These are phyloP conservation scores for Boehmeria nivea DNA, from an alignment of 306 rosid genomes.

Conservation along the genomic window DNA sequence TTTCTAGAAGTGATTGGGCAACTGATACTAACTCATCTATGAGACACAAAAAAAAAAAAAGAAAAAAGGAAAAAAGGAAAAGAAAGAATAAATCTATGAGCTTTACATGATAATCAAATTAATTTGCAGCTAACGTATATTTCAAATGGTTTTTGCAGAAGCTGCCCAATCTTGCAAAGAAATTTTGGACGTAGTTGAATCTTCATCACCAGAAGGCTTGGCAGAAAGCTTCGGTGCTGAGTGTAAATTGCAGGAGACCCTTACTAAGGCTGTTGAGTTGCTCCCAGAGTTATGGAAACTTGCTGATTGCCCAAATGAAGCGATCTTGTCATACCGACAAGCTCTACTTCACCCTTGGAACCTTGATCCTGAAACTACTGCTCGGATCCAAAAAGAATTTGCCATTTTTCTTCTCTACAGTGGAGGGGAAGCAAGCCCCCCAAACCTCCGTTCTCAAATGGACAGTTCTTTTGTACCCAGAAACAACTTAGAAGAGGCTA, in stretches of 20 bases:
- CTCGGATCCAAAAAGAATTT: conserved; percentile 80
- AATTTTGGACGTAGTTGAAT: conserved; percentile 77
- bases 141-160: conserved; percentile 61
- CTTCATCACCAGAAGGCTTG: conserved; percentile 82
- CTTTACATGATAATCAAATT: conserved; percentile 19
- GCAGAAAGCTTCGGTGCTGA: conserved; percentile 67
- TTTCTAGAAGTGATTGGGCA: no score
- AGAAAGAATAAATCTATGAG: conserved; percentile 9
- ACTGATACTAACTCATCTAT: no score
- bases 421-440: conserved; percentile 79
- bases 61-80: neutral
- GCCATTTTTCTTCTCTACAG: conserved; percentile 73
- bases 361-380: conserved; percentile 48
- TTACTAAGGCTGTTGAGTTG: conserved; percentile 63
- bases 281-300: conserved; percentile 93
- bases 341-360: conserved; percentile 76
- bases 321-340: conserved; percentile 62
- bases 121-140: conserved; percentile 30
- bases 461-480: conserved; percentile 74
- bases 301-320: conserved; percentile 66
- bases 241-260: conserved; percentile 87
- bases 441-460: conserved; percentile 73
- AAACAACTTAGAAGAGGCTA: conserved; percentile 90
- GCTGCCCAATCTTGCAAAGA: conserved; percentile 83
- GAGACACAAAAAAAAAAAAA: no score